Evolutionary conservation across 192 early-diverging fungal species (phyloP), one percentile per base, ranked within the genome.

Genomic region (Helicostylum pulchrum): DNA sequence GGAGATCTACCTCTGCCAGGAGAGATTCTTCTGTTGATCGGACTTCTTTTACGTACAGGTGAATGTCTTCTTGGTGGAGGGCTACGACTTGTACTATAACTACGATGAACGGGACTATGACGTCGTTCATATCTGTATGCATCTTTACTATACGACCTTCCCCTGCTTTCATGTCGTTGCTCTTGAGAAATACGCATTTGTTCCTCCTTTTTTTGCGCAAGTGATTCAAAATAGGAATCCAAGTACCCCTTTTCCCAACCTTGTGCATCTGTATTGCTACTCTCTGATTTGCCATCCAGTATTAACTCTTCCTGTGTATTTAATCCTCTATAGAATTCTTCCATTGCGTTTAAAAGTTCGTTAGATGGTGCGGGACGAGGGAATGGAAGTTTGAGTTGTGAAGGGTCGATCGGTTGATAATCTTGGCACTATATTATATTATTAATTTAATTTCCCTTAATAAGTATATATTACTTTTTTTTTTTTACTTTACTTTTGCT

Each of bases 221-320:
- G 11, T 12, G 10, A 45, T 26, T 59, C 36, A 36, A 45, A 59
- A 59, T 59, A 42, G 4, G 12, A 30, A 43, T 69, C 60, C 4
- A 69, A 39, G 50, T 62, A 69, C 7, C 59, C 61, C 9, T 61
- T 61, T 36, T 69, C 67, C 67, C 67, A 69, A 10, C 67, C 67
- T 21, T 64, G 48, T 53, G 49, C 20, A 32, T 69, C 67, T 17
- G 53, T 30, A 48, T 62, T 44, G 23, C 53, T 49, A 36, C 53
- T 49, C 1, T 56, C 44, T 1, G 30, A 17, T 8, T 51, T 62
- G 10, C 55, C 53, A 2, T 47, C 53, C 17, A 69, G 48, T 19
- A 59, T 63, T 0, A 12, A 19, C 3, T 50, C 39, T 5, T 52
- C 48, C 36, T 14, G 6, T 26, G 43, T 31, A 64, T 64, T 44